Conservation (phyloP, 177 flowering plant species). For the Vitis hybrid region DNA sequence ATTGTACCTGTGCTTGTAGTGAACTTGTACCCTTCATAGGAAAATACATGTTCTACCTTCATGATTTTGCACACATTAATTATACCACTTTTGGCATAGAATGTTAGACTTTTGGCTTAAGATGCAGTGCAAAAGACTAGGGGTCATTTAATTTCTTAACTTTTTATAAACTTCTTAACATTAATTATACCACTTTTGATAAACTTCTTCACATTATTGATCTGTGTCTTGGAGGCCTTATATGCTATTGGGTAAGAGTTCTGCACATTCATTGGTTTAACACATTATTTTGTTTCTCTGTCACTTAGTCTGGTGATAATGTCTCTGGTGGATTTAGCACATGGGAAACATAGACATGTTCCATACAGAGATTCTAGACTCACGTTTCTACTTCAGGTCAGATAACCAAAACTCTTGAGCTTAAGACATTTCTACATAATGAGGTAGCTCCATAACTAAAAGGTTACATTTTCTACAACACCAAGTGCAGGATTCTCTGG, state of each 20-base stretch:
- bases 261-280: background rate
- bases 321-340: conserved; percentile 86
- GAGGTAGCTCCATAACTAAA: background rate
- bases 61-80: background rate
- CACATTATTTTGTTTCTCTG: background rate
- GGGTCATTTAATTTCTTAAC: background rate
- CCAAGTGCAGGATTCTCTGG: conserved; percentile 82
- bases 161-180: too few relatives aligned
- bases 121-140: background rate
- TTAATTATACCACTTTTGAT: too few relatives aligned
- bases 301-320: conserved; percentile 75
- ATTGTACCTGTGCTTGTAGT: background rate
- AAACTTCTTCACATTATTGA: conserved; percentile 3
- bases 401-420: conserved; percentile 1
- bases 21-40: background rate
- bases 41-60: background rate
- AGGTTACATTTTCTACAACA: background rate
- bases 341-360: conserved; percentile 85
- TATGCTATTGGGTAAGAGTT: background rate
- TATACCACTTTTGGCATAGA: background rate
- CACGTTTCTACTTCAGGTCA: conserved; percentile 92
- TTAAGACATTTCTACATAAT: background rate
- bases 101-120: background rate
- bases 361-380: conserved; percentile 95
- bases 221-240: background rate